Evolutionary conservation across 371 early-diverging fungal species (phyloP), one percentile per base, ranked within the genome.

Genomic region (Zychaea mexicana): DNA sequence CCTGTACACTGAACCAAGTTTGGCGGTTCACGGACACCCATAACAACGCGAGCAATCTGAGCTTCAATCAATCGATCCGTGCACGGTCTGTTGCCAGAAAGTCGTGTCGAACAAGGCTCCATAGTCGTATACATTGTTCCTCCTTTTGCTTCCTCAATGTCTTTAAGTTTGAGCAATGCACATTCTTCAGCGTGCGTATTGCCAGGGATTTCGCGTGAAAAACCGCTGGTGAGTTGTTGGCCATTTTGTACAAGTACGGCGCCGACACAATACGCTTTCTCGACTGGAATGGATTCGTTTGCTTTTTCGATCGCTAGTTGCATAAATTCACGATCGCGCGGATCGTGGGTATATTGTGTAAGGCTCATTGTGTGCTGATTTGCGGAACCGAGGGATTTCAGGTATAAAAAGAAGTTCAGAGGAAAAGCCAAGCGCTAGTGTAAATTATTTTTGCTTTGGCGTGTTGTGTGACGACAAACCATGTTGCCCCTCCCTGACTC

Each of bases 131-230:
- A 96, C 78, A 94, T 88, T 31, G 88, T 87, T 5, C 80, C 79
- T 19, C 68, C 73, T 30, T 68, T 42, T 17, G 61, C 61, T 6
- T 61, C 47, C 13, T 38, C 42, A 6, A 28, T 31, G 21, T 36
- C 64, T 26, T n/a, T 32, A 3, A 92, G 74, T 71, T 96, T 96
- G 30, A 82, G 42, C 1, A 95, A 75, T 31, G 89, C 87, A 61
- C 89, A 87, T 80, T 96, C 90, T 69, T 96, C 96, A 9, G 96
- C 96, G 71, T 96, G 96, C 0, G 95, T 95, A 72, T 96, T 96
- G 8, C 95, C 96, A 12, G 89, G 90, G 28, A 96, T 70, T 72
- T 95, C 96, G 54, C 95, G 87, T 19, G 95, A 95, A 64, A 71
- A 94, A 7, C 95, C 95, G 17, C 88, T 90, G 1, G 87, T 63